phyloP scores from a whole-genome alignment of 1,139 yeast genomes.

The Dujonia santamariae region DNA sequence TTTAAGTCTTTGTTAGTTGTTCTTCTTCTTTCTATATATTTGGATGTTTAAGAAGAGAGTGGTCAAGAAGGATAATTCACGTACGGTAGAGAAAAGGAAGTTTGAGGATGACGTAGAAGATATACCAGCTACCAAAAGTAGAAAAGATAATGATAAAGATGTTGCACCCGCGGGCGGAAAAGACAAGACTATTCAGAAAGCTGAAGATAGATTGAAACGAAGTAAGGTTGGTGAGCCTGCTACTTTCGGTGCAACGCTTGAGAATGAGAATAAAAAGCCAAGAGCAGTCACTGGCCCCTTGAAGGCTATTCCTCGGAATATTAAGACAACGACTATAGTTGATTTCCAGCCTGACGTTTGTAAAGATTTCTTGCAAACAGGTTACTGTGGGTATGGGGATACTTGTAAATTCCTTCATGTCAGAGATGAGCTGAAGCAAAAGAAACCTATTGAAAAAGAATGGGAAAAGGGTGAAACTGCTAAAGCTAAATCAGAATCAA shows the following conservation, averaged over 20 bases:
- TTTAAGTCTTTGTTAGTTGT: no score
- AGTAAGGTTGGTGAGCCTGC: background rate
- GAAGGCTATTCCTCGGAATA: conserved; percentile 44
- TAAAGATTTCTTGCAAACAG: conserved; percentile 87
- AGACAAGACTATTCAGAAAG: no score
- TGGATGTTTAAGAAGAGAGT: conserved; percentile 37
- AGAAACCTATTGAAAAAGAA: conserved; percentile 65
- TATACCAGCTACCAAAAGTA: background rate
- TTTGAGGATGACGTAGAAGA: conserved; percentile 8
- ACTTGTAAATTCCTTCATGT: conserved; percentile 94
- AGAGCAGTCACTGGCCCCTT: conserved; percentile 12
- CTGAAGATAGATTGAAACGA: background rate
- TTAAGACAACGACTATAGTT: conserved; percentile 69
- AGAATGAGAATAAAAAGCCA: conserved; percentile 1
- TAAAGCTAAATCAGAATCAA: conserved; percentile 7
- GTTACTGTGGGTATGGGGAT: conserved; percentile 97
- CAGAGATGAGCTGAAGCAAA: conserved; percentile 79
- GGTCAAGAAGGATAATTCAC: conserved; percentile 18
- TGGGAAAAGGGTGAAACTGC: conserved; percentile 52
- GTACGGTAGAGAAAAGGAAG: conserved; percentile 14
- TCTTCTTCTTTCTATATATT: background rate
- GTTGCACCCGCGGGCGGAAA: no score
- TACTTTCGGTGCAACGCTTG: background rate
- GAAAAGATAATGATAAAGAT: background rate
- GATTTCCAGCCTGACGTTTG: conserved; percentile 96